Conservation (phyloP, 1,284 basidiomycete species). For the Pholiota adiposa region DNA sequence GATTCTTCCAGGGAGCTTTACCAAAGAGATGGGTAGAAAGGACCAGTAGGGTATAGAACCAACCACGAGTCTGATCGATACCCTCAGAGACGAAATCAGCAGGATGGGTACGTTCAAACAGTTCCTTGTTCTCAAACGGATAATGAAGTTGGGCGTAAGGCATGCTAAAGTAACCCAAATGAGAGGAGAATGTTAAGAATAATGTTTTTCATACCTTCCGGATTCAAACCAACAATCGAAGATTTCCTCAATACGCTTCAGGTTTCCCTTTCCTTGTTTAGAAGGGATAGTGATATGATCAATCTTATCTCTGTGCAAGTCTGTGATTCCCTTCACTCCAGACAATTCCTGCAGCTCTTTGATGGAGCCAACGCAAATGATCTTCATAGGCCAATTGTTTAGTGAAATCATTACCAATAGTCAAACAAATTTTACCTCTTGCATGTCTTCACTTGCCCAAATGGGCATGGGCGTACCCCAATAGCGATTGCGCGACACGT, state of each 20-base stretch:
- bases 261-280: constrained; percentile 82
- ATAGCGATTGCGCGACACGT: constrained; percentile 97
- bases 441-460: constrained; percentile 93
- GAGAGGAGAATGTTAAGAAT: neutral
- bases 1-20: constrained; percentile 96
- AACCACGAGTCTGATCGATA: constrained; percentile 94
- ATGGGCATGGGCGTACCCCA: constrained; percentile 99
- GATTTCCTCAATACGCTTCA: constrained; percentile 94
- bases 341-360: constrained; percentile 89
- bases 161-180: constrained; percentile 61
- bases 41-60: constrained; percentile 99
- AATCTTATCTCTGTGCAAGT: constrained; percentile 94
- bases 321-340: constrained; percentile 86
- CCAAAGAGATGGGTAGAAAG: constrained; percentile 95
- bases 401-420: neutral
- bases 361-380: constrained; percentile 89
- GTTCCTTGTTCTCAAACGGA: constrained; percentile 96
- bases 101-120: constrained; percentile 86
- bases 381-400: constrained; percentile 48
- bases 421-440: constrained; percentile 66
- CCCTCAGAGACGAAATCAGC: constrained; percentile 99
- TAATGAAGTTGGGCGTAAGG: constrained; percentile 98
- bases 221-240: constrained; percentile 99
- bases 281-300: constrained; percentile 98
- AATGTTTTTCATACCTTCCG: constrained; percentile 71